phyloP scores from a whole-genome alignment of 805 yeast species.

The Lipomyces mesembrius region DNA sequence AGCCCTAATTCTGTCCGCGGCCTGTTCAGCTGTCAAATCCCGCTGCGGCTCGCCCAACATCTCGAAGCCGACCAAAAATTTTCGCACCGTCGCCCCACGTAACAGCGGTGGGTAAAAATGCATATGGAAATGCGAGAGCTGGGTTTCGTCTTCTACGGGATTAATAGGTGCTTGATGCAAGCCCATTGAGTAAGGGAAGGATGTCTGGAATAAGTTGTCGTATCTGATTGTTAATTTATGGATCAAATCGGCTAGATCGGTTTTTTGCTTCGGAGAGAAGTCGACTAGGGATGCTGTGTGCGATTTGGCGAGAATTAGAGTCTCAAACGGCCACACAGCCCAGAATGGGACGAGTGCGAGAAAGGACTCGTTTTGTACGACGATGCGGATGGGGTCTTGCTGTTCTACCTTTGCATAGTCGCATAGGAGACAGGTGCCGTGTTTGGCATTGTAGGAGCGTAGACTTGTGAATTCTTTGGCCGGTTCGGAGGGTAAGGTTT shows the following conservation, averaged over 20 bases:
- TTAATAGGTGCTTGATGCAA: conserved; percentile 73
- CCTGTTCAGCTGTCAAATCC: conserved; percentile 68
- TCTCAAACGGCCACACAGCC: conserved; percentile 85
- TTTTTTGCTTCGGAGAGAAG: conserved; percentile 53
- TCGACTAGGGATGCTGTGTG: conserved; percentile 58
- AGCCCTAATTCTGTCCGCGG: conserved; percentile 58
- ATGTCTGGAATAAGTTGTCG: conserved; percentile 70
- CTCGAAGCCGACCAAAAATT: conserved; percentile 71
- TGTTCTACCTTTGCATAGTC: conserved; percentile 59
- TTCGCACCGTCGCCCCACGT: conserved; percentile 73
- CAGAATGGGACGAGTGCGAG: conserved; percentile 76
- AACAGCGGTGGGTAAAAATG: conserved; percentile 80
- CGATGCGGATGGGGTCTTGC: conserved; percentile 56
- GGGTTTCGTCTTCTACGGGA: conserved; percentile 28
- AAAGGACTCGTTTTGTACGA: conserved; percentile 64
- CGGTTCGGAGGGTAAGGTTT: conserved; percentile 67
- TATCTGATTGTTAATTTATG: conserved; percentile 63
- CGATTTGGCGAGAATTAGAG: conserved; percentile 62
- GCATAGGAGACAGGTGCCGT: conserved; percentile 58
- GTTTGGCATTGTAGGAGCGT: conserved; percentile 51
- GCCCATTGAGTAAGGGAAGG: conserved; percentile 83
- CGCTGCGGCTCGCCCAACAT: conserved; percentile 68
- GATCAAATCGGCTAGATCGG: conserved; percentile 61
- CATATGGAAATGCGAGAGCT: conserved; percentile 63
- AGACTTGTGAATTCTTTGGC: conserved; percentile 59